Base-by-base conservation (phyloP, 805 yeast species). In the Saccharomycopsis guyanensis region DNA sequence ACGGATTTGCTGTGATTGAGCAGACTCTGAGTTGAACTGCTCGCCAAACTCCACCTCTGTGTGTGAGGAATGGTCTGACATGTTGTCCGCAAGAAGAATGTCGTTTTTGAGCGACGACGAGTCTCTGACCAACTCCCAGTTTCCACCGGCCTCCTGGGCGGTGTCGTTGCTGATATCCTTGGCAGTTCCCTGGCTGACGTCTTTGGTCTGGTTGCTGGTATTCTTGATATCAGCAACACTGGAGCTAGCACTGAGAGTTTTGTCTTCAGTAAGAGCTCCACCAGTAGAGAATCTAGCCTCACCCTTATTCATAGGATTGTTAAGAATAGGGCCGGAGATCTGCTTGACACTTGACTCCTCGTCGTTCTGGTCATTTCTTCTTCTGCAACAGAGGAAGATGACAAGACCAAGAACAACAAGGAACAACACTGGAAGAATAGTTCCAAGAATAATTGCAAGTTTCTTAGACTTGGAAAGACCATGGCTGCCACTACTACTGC, bases 221-320 rank as follows among this genome's bases (percentile, higher is more conserved):
- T 38, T 38, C 20, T 44, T 33, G 23, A 31, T 22, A 15, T 43
- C 48, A 34, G 35, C 40, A 27, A 33, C 27, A 24, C 10, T 10
- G 22, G 42, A 37, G n/a, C 42, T 13, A 32, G 41, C 41, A 29
- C 42, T 36, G 18, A 46, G 33, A 31, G 50, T 46, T 31, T 46
- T 46, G 34, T 47, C 45, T 10, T 13, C 40, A 0, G 96, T 84
- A 38, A 88, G 64, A 38, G 93, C 68, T 0, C 96, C 95, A 59
- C 91, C 88, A 2, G 95, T 85, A 61, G 88, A 91, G 4, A 96
- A 86, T 61, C 91, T 91, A 35, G 93, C 94, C 0, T 97, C 96
- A 40, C 89, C 96, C 57, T 87, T 87, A 18, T 50, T 47, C 25
- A 51, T 38, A 16, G 69, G 62, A 48, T 62, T 61, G 25, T 65